phyloP scores from a whole-genome alignment of 75 land plant genomes.

The Ceratopteris richardii region DNA sequence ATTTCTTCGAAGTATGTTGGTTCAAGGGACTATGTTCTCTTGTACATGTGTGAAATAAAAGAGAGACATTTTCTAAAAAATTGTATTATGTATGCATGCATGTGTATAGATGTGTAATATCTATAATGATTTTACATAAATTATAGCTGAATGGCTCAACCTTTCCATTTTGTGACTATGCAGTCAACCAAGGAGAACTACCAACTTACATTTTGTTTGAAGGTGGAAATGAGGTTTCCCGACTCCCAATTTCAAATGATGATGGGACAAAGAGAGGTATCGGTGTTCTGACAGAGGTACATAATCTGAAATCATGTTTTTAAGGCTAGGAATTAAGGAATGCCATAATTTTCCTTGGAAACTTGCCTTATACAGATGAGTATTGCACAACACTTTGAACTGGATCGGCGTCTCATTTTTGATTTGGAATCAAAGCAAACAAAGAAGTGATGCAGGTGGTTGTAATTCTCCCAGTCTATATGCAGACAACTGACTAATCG shows the following conservation, averaged over 20 bases:
- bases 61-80: no score
- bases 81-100: no score
- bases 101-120: no score
- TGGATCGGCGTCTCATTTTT: conserved; percentile 35
- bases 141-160: no score
- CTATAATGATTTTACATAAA: no score
- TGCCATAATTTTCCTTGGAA: not conserved
- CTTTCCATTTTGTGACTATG: no score
- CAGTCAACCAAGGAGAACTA: conserved; percentile 42
- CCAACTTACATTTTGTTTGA: conserved; percentile 68
- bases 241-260: conserved; percentile 32
- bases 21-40: no score
- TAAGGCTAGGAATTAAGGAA: not conserved
- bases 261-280: conserved; percentile 8
- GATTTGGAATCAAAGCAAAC: not conserved
- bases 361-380: conserved; percentile 23
- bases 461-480: no score
- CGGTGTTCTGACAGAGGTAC: not conserved
- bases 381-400: conserved; percentile 45
- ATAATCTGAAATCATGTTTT: not conserved
- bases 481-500: no score
- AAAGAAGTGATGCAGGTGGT: not conserved
- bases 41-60: no score
- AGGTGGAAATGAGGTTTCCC: conserved; percentile 36
- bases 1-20: no score